Evolutionary conservation across 148 eudicot species (phyloP), one percentile per base, ranked within the genome.

Genomic region (Talinum fruticosum): DNA sequence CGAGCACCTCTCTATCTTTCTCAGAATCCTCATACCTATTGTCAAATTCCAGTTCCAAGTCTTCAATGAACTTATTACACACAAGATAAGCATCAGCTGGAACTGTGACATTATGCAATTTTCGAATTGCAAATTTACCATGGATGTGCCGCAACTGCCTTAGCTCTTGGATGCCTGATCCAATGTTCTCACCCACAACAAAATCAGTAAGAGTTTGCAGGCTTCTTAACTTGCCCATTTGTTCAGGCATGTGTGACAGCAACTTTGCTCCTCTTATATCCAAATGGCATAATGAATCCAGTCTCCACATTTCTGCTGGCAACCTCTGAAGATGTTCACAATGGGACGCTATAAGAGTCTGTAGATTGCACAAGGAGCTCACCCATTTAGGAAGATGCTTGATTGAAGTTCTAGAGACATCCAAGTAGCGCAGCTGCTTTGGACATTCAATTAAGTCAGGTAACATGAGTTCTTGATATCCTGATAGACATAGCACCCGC

Each of bases 371-470:
- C 2, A 77, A 12, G 30, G 24, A 66, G 65, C 66, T 34, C 16
- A 69, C 26, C 15, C 66, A 77, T 15, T 35, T 34, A 13, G 79
- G 79, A 5, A 76, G 28, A 2, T 32, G 28, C 0, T 1, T 76
- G 12, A 68, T 69, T n/a, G 26, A 0, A 13, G 49, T 30, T 33
- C 7, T 1, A 13, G 74, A 77, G 14, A 76, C 32, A 13, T 76
- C 65, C 64, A 66, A 49, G 72, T 45, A 76, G 72, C 65, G 62
- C n/a, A 47, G 72, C 32, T 76, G 72, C 32, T 45, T 76, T 32
- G 49, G 54, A 29, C 41, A 19, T 23, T 44, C 72, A 47, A 76
- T 49, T 14, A 72, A 76, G 21, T 67, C 79, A 14, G 47, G 30
- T 21, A 66, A 23, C 64, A 12, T 23, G 24, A 51, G 66, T 23